Evolutionary conservation across 371 early-diverging fungal genomes (phyloP), one percentile per base, ranked within the genome.

Genomic region (Mucor indicus): DNA sequence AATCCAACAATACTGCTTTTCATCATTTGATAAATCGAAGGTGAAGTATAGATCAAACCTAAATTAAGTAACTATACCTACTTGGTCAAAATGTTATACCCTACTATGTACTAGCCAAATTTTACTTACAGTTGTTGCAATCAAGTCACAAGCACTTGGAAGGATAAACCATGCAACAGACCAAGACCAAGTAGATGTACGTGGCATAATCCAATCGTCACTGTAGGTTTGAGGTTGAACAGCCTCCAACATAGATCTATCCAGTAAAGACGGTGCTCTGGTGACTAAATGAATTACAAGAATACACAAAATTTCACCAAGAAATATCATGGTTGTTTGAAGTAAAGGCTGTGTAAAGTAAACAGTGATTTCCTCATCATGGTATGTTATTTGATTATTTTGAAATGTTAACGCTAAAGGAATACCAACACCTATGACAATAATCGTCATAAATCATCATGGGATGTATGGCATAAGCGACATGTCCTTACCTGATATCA

Each of bases 11-110:
- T 73, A 43, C 69, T 69, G 32, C 67, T 60, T 25, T 64, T 64
- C 48, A 73, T 55, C 69, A 73, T 73, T 57, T 69, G 73, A 31
- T 67, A 73, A 9, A 69, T 47, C 25, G 73, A 73, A 4, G 73
- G 67, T 9, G 69, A 58, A n/a, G 64, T 66, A 48, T 73, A 73
- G 27, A 69, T 66, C 37, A 73, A 48, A 48, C 73, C 73, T 23
- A 73, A 27, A 24, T 73, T 73, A 29, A 69, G 51, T 37, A 73
- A 35, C 73, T 73, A 40, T 25, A 35, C 23, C 41, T 7, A 27
- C 7, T 22, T 20, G 15, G 17, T 15, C 21, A n/a, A 20, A 38
- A 20, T 33, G 25, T 35, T 19, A 30, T 6, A 44, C 12, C 6
- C 9, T 11, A 11, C 4, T 13, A 33, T n/a, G n/a, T n/a, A n/a